Evolutionary conservation across 192 early-diverging fungal genomes (phyloP).

Genomic region (Dissophora globulifera): DNA sequence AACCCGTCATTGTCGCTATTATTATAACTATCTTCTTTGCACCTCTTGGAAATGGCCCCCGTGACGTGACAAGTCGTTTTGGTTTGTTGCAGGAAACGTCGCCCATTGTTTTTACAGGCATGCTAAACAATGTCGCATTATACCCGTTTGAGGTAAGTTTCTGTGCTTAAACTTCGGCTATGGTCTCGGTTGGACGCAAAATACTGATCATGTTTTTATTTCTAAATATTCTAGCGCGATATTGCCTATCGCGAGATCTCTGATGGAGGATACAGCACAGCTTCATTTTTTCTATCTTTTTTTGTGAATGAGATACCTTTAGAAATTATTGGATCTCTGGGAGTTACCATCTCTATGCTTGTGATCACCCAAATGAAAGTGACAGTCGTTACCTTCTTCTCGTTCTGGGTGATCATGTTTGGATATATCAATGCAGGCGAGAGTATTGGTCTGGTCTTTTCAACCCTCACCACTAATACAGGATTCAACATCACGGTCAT

Average conservation of each 20-base stretch:
- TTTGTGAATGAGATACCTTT: slow-evolving; percentile 45
- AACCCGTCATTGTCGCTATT: neutral
- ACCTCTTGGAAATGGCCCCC: slow-evolving; percentile 24
- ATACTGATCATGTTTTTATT: too few species aligned
- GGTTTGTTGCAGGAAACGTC: slow-evolving; percentile 46
- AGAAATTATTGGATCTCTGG: slow-evolving; percentile 40
- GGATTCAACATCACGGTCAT: slow-evolving; percentile 51
- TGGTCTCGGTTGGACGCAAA: too few species aligned
- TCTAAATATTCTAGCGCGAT: slow-evolving; percentile 31
- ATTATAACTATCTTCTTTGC: neutral
- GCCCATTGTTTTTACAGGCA: slow-evolving; percentile 49
- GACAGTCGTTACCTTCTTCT: slow-evolving; percentile 43
- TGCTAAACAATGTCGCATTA: slow-evolving; percentile 51
- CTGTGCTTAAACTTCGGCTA: too few species aligned
- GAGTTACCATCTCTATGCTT: slow-evolving; percentile 43
- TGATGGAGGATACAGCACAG: slow-evolving; percentile 42
- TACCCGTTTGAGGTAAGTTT: slow-evolving; percentile 53
- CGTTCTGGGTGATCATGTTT: slow-evolving; percentile 53
- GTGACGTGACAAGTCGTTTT: slow-evolving; percentile 37
- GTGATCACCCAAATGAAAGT: slow-evolving; percentile 29
- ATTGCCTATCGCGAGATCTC: slow-evolving; percentile 52
- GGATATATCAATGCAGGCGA: slow-evolving; percentile 51
- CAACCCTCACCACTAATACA: slow-evolving; percentile 37
- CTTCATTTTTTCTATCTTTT: slow-evolving; percentile 47
- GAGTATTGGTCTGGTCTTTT: slow-evolving; percentile 45